phyloP scores from a whole-genome alignment of 306 rosid species.

The Astragalus membranaceus region DNA sequence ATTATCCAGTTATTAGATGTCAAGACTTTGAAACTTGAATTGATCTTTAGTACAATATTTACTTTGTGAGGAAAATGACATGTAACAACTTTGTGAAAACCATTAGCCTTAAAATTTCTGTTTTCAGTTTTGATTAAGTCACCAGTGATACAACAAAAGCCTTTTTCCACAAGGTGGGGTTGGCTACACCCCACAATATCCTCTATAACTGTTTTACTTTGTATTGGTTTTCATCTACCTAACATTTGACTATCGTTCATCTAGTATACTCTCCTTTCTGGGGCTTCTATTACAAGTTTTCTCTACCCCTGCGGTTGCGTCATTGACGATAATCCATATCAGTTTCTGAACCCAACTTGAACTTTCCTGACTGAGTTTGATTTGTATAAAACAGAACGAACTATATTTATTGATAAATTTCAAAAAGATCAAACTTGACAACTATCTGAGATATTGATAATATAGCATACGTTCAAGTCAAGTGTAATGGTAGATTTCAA shows the following conservation, averaged over 20 bases:
- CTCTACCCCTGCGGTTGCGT: background rate
- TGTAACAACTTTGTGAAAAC: background rate
- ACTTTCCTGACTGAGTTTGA: background rate
- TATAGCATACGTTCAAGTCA: background rate
- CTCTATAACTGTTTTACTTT: background rate
- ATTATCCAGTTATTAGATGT: background rate
- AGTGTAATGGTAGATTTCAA: background rate
- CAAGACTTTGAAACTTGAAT: constrained; percentile 10
- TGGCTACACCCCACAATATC: background rate
- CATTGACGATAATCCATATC: background rate
- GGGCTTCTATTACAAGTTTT: background rate
- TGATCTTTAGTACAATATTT: background rate
- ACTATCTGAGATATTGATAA: background rate
- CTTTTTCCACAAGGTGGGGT: background rate
- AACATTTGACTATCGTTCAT: background rate
- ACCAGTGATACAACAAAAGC: background rate
- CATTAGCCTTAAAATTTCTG: background rate
- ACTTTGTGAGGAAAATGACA: constrained; percentile 10
- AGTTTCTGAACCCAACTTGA: constrained; percentile 5
- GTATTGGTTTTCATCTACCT: background rate
- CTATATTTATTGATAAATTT: background rate
- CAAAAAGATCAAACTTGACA: background rate
- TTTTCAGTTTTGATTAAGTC: background rate
- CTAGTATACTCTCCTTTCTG: background rate
- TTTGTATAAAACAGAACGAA: background rate